Percentiles rank a stretch among this genome's conserved stretches.
These are phyloP conservation scores for Penicillium goetzii DNA, from an alignment of 495 filamentous ascomycete genomes.

Conservation along the genomic window DNA sequence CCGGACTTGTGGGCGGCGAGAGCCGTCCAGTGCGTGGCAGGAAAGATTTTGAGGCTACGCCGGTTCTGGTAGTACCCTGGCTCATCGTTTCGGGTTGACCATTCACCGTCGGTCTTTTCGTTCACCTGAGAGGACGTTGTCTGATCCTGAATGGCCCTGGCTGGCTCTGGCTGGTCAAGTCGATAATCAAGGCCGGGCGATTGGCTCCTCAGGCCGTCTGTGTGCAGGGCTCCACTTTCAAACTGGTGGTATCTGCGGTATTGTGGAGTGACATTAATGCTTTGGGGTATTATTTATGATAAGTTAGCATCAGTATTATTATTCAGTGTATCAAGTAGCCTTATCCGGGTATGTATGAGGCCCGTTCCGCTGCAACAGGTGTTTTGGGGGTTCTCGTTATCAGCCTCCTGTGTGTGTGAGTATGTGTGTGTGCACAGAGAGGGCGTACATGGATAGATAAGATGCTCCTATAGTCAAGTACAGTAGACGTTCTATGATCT, in stretches of 20 bases:
- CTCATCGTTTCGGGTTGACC: conserved; percentile 4
- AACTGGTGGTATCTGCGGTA: conserved; percentile 3
- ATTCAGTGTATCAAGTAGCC: not conserved
- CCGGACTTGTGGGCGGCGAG: not conserved
- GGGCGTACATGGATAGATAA: conserved; percentile 1
- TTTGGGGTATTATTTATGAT: too few species aligned
- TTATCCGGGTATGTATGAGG: not conserved
- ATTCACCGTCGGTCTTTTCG: not conserved
- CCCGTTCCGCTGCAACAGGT: not conserved
- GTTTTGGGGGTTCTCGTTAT: not conserved
- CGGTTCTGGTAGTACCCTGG: conserved; percentile 10
- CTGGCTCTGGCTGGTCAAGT: conserved; percentile 7
- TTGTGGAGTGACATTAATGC: conserved; percentile 5
- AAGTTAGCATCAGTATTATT: not conserved
- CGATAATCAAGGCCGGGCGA: not conserved
- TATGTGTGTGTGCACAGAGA: not conserved
- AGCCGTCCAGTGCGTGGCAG: conserved; percentile 9
- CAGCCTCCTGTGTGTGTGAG: not conserved
- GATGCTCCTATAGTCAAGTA: too few species aligned
- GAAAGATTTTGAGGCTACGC: conserved; percentile 15
- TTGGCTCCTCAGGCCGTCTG: conserved; percentile 5
- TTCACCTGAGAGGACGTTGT: conserved; percentile 8
- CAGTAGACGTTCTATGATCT: too few species aligned
- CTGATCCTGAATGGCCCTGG: conserved; percentile 4
- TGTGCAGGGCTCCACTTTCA: not conserved